Evolutionary conservation across 495 filamentous ascomycete species (phyloP).

Genomic region (Annulohypoxylon maeteangense): DNA sequence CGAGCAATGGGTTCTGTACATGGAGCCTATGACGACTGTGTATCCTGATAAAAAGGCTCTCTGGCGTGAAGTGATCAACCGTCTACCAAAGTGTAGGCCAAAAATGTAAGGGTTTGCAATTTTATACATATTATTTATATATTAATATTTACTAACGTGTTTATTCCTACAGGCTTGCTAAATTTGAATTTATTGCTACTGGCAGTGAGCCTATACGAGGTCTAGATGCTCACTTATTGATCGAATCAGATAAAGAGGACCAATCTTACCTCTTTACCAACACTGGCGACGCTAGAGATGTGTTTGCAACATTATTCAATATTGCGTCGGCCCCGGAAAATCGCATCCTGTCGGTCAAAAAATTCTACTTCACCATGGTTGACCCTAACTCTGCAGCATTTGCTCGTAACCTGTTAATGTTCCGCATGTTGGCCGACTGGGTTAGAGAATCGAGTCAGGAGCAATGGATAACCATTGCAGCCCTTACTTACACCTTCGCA

Average conservation of each 20-base stretch:
- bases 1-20: not conserved
- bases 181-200: not conserved
- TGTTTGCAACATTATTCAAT: not conserved
- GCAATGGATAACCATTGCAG: not conserved
- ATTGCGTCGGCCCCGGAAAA: not conserved
- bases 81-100: not conserved
- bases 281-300: not conserved
- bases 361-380: not conserved
- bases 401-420: not conserved
- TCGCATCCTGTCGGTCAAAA: not conserved
- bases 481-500: not conserved
- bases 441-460: not conserved
- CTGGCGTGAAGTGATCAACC: not conserved
- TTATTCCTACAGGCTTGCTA: not conserved
- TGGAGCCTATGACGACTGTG: not conserved
- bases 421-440: not conserved
- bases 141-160: not conserved
- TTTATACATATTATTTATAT: not conserved
- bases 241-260: not conserved
- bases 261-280: not conserved
- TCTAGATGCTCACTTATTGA: not conserved
- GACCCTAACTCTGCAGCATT: not conserved
- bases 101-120: not conserved
- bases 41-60: not conserved
- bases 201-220: not conserved